Percentiles rank a stretch among this genome's conserved stretches.
Conservation (phyloP, 305 asterid genomes). For the Fraxinus angustifolia region DNA sequence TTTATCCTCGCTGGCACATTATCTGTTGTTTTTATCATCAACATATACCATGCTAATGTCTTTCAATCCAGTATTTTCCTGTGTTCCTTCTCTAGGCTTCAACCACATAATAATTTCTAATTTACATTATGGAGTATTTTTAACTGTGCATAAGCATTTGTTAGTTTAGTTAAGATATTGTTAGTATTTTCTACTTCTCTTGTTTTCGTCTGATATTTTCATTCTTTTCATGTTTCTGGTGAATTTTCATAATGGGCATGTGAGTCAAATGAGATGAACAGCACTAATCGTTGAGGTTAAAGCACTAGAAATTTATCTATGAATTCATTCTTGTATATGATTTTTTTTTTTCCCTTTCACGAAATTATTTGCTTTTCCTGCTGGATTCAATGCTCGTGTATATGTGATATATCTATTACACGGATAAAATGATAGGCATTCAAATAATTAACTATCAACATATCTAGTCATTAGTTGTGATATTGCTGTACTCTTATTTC, state of each 20-base stretch:
- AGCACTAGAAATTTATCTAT: background rate
- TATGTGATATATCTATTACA: background rate
- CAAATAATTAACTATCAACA: background rate
- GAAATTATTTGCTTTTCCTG: background rate
- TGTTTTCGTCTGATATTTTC: background rate
- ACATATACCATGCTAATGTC: background rate
- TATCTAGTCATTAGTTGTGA: background rate
- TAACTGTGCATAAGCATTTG: background rate
- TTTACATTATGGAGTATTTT: background rate
- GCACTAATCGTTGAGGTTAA: background rate
- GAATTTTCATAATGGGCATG: background rate
- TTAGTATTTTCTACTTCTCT: background rate
- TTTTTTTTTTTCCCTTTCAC: background rate
- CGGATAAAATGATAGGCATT: background rate
- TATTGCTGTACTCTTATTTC: background rate
- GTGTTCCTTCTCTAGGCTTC: background rate
- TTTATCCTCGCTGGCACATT: background rate
- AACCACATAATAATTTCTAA: background rate
- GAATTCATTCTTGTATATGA: background rate
- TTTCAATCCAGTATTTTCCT: background rate
- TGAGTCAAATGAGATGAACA: background rate
- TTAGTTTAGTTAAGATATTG: background rate
- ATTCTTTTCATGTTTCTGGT: background rate
- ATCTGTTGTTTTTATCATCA: background rate
- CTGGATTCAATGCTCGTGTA: background rate